A percentile compares a stretch with the other conserved stretches of the same genome.
Conservation (phyloP, 169 alveolate genomes). For the Nephromyces sp. region DNA sequence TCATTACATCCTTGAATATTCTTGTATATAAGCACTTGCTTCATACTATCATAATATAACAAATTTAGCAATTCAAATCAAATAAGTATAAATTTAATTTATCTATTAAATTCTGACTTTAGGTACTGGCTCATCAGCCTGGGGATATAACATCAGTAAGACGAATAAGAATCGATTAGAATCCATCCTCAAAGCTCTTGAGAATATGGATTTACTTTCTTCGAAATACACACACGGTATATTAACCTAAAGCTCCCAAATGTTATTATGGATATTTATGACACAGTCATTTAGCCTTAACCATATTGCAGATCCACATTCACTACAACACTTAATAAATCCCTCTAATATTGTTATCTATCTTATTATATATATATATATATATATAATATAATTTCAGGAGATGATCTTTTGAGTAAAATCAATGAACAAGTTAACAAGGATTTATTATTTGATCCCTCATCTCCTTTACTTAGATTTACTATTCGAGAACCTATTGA, state of each 20-base stretch:
- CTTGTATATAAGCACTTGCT: not conserved
- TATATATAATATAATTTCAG: too few species aligned
- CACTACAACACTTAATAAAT: too few species aligned
- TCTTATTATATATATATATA: too few species aligned
- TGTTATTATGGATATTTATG: too few species aligned
- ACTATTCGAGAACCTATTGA: slow-evolving; percentile 34
- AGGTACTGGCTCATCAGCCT: slow-evolving; percentile 77
- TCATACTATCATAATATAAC: not conserved
- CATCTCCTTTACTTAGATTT: slow-evolving; percentile 13
- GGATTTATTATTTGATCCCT: slow-evolving; percentile 19
- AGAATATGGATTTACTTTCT: not conserved
- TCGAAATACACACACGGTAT: not conserved
- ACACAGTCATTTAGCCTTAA: too few species aligned
- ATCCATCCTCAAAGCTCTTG: slow-evolving; percentile 34
- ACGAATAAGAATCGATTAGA: slow-evolving; percentile 36
- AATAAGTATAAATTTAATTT: not conserved
- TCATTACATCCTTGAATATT: not conserved
- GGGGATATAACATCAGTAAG: slow-evolving; percentile 68
- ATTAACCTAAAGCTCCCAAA: too few species aligned
- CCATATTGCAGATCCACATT: too few species aligned
- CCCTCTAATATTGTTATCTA: too few species aligned
- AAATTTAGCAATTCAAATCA: not conserved
- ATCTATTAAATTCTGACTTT: not conserved
- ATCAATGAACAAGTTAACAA: too few species aligned
- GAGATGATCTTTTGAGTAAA: too few species aligned